Evolutionary conservation across 352 stramenopile genomes (phyloP).

Genomic region (Globisporangium abappressorium): DNA sequence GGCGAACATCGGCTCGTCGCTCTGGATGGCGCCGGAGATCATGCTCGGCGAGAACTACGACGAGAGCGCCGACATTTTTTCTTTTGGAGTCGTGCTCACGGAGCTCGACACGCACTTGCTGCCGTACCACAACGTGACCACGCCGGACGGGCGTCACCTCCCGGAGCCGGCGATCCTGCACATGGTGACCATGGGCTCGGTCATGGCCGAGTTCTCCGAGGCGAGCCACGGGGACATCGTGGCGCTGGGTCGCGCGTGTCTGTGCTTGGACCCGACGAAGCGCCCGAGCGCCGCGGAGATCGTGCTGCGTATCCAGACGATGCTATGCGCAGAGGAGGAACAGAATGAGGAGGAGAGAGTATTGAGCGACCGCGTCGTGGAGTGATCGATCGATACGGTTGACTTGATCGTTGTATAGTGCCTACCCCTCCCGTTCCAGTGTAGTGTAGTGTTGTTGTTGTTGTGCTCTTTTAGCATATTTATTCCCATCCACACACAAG

Average conservation of each 20-base stretch:
- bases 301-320: neutral
- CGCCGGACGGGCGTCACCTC: constrained; percentile 19
- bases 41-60: constrained; percentile 34
- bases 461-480: too few species aligned
- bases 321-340: neutral
- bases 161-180: constrained; percentile 31
- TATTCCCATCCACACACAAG: too few species aligned
- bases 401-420: too few species aligned
- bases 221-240: constrained; percentile 24
- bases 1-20: constrained; percentile 39
- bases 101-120: constrained; percentile 43
- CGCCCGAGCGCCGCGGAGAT: constrained; percentile 21
- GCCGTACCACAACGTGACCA: constrained; percentile 26
- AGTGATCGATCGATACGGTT: neutral
- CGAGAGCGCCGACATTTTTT: constrained; percentile 52
- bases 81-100: constrained; percentile 51
- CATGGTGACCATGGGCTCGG: constrained; percentile 29
- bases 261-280: constrained; percentile 23
- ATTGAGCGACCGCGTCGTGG: neutral
- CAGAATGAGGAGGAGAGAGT: neutral
- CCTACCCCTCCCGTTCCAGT: too few species aligned
- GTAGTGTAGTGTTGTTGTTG: too few species aligned
- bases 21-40: constrained; percentile 53
- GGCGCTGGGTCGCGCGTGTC: constrained; percentile 24
- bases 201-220: constrained; percentile 26